Evolutionary conservation across 305 asterid species (phyloP).

Genomic region (Coffea humblotiana): DNA sequence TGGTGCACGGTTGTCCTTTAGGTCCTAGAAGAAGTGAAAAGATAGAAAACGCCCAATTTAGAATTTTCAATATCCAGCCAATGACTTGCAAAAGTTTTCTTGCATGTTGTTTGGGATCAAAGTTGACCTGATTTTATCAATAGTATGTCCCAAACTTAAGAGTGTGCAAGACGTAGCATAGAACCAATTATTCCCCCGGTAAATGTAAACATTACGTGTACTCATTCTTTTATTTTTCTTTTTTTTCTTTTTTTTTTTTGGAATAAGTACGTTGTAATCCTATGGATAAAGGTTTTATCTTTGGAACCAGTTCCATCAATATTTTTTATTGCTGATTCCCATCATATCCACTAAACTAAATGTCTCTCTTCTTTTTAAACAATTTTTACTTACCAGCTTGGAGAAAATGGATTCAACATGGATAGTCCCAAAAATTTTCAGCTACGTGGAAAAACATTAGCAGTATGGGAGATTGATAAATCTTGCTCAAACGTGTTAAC

Average conservation of each 20-base stretch:
- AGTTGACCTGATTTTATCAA: background rate
- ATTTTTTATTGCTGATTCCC: background rate
- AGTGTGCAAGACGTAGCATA: background rate
- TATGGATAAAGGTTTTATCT: background rate
- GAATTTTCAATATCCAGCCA: background rate
- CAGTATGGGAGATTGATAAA: background rate
- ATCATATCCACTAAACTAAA: background rate
- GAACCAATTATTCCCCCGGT: background rate
- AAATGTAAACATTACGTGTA: background rate
- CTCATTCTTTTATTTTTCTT: no score
- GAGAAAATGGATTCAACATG: background rate
- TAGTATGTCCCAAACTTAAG: background rate
- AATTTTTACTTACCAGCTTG: background rate
- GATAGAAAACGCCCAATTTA: background rate
- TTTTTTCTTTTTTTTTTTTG: no score
- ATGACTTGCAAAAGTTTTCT: background rate
- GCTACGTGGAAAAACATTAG: background rate
- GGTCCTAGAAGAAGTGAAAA: constrained; percentile 42
- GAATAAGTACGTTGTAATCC: background rate
- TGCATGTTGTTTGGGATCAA: background rate
- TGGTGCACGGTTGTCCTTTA: constrained; percentile 71
- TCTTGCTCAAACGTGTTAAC: background rate
- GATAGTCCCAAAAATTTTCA: background rate
- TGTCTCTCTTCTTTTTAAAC: background rate
- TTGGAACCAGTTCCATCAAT: background rate